Evolutionary conservation across 2,329 filamentous ascomycete genomes (phyloP), one percentile per base, ranked within the genome.

Genomic region (Curvularia lunata): DNA sequence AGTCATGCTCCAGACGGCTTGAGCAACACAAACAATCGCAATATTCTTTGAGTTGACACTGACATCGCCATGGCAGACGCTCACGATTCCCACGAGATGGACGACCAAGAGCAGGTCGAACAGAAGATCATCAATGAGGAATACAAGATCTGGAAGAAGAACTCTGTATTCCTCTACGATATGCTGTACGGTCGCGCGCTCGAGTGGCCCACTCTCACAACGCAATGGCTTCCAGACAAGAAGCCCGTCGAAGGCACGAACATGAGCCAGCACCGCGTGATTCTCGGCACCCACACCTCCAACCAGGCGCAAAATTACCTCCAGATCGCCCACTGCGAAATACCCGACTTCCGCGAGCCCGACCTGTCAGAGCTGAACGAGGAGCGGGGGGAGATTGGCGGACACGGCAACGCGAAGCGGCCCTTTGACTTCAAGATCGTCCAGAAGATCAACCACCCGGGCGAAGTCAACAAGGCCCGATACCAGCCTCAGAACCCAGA

Each of bases 101-200:
- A 92, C 57, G 90, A 91, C 52, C 88, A 91, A 58, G 84, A 89
- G 75, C 84, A 91, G 73, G 80, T 86, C 66, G 88, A 91, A 73
- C 90, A 96, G 79, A 92, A 96, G 79, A 84, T 96, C 60, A 92
- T 98, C 79, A 98, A 98, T 69, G 95, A 99, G 82, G 95, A 99
- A 78, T 99, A 99, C 86, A 99, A 99, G 79, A 97, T 94, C 66
- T 99, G 95, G 95, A 99, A 99, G 85, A 99, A 99, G 84, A 99
- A 99, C 80, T 92, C 91, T 65, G 93, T 95, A 3, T 98, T 98
- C 75, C 89, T 99, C 69, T 99, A 99, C 78, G 95, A 99, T 77
- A 91, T 97, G 87, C 95, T 99, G 65, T 84, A 98, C 63, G 93
- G 88, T 71, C 96, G 92, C 64, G 96, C 96, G 40, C 83, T 99